Evolutionary conservation across 2,329 filamentous ascomycete species (phyloP).

Genomic region (Basipetospora chlamydospora): DNA sequence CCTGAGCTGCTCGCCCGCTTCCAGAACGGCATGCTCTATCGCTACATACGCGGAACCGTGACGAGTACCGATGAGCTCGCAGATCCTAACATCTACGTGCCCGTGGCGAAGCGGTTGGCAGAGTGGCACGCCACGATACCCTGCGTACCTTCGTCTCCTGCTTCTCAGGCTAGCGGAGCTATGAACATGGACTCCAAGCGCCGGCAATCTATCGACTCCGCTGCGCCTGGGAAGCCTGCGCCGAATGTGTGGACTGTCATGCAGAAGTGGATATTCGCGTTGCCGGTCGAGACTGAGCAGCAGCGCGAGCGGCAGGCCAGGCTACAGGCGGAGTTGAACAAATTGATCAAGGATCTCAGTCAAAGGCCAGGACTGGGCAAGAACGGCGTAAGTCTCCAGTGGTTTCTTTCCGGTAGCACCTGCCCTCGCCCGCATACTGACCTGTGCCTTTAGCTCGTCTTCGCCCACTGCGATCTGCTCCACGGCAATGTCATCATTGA

Average conservation of each 20-base stretch:
- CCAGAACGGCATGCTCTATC: slow-evolving; percentile 90
- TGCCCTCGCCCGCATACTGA: no score
- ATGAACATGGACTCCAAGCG: slow-evolving; percentile 20
- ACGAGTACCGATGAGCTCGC: slow-evolving; percentile 71
- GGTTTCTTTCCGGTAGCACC: no score
- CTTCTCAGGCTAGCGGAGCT: slow-evolving; percentile 13
- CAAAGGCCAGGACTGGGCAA: slow-evolving; percentile 62
- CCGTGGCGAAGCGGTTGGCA: slow-evolving; percentile 69
- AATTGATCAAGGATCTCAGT: slow-evolving; percentile 56
- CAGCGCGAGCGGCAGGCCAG: slow-evolving; percentile 51
- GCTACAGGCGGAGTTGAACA: slow-evolving; percentile 62
- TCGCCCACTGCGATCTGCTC: slow-evolving; percentile 91
- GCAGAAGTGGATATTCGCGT: slow-evolving; percentile 85
- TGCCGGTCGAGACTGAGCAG: slow-evolving; percentile 58
- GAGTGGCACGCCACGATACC: slow-evolving; percentile 79
- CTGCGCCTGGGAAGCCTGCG: slow-evolving; percentile 53
- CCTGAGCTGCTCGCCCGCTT: slow-evolving; percentile 83
- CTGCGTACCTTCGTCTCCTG: slow-evolving; percentile 28
- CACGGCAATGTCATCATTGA: slow-evolving; percentile 90
- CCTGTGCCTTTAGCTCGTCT: slow-evolving; percentile 68
- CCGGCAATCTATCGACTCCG: slow-evolving; percentile 23
- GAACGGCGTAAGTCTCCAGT: slow-evolving; percentile 45
- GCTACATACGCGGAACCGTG: slow-evolving; percentile 69
- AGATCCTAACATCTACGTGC: slow-evolving; percentile 60
- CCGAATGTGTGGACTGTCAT: slow-evolving; percentile 91